These are phyloP conservation scores for Backusella mclennaniae DNA, from an alignment of 192 early-diverging fungal genomes.

Conservation along the genomic window DNA sequence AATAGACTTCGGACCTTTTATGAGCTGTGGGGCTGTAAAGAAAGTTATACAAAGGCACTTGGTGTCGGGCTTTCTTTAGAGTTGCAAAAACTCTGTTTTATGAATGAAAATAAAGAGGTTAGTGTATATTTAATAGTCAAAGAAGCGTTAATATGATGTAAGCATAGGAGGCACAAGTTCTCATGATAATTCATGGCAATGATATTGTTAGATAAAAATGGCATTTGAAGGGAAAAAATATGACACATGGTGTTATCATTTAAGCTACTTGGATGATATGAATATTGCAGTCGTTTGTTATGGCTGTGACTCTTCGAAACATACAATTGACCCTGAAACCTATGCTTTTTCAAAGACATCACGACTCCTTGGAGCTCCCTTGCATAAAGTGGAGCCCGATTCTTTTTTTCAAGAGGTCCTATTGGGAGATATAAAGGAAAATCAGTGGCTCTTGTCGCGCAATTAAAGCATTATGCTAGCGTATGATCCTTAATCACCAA, in stretches of 20 bases:
- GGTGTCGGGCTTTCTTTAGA: slow-evolving; percentile 17
- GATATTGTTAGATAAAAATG: neutral
- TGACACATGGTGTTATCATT: slow-evolving; percentile 14
- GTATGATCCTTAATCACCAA: neutral
- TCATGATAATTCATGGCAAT: neutral
- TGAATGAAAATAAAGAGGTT: slow-evolving; percentile 6
- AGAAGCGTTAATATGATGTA: neutral
- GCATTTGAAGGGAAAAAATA: neutral
- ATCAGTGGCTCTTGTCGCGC: slow-evolving; percentile 11
- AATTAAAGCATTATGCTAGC: neutral
- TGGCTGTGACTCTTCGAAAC: neutral
- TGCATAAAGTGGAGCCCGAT: neutral
- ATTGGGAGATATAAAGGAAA: slow-evolving; percentile 7
- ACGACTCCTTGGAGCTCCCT: slow-evolving; percentile 4
- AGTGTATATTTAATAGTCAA: neutral
- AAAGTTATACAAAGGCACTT: slow-evolving; percentile 29
- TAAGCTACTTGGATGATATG: slow-evolving; percentile 14
- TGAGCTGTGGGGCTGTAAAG: slow-evolving; percentile 26
- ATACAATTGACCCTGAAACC: neutral
- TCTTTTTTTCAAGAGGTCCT: slow-evolving; percentile 3
- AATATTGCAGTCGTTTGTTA: slow-evolving; percentile 15
- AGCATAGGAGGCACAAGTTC: neutral
- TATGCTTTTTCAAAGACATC: neutral
- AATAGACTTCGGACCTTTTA: slow-evolving; percentile 10
- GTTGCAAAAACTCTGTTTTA: neutral